Evolutionary conservation across 441 rosid genomes (phyloP).

Genomic region (Populus hybrid): DNA sequence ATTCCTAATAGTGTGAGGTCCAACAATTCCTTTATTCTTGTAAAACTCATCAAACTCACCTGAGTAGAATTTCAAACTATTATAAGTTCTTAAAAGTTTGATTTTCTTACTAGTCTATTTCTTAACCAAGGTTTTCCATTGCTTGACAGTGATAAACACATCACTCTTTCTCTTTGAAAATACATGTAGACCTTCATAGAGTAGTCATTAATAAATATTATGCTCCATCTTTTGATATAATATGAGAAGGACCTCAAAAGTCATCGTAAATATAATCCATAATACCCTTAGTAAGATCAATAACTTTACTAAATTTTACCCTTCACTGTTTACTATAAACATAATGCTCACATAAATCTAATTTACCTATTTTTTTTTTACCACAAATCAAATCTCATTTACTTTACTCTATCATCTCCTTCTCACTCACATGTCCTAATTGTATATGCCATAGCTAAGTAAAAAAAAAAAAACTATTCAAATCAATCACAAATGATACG

Average conservation of each 20-base stretch:
- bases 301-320: no score
- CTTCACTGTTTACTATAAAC: no score
- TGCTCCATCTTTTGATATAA: not conserved
- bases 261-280: no score
- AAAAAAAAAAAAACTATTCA: no score
- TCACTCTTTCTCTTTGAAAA: not conserved
- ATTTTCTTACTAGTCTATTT: not conserved
- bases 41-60: not conserved
- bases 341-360: no score
- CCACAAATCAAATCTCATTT: no score
- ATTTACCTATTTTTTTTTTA: no score
- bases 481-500: no score
- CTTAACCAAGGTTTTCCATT: not conserved
- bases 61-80: not conserved
- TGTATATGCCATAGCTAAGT: no score
- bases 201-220: not conserved
- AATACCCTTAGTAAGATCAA: no score
- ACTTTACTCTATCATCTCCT: no score
- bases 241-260: not conserved
- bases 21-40: not conserved
- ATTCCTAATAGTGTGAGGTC: not conserved
- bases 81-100: not conserved
- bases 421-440: no score
- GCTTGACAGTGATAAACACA: not conserved
- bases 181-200: not conserved